These are phyloP conservation scores for Colletotrichum shisoi DNA, from an alignment of 2,329 filamentous ascomycete genomes.

Conservation along the genomic window DNA sequence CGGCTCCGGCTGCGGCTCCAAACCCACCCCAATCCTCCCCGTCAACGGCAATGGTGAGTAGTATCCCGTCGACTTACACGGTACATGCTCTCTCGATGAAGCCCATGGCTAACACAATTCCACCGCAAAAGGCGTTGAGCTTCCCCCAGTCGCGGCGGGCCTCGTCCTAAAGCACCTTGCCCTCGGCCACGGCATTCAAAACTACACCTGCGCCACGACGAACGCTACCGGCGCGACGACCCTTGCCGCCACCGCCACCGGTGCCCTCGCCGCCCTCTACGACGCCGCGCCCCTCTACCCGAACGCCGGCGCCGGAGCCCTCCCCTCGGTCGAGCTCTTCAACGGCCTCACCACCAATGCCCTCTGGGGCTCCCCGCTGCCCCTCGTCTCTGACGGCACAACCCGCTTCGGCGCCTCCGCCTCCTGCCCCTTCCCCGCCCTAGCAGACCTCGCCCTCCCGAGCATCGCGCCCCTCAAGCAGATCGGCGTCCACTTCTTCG, in stretches of 20 bases:
- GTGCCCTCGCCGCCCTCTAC: conserved; percentile 68
- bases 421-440: conserved; percentile 55
- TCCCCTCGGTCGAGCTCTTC: conserved; percentile 51
- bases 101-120: conserved; percentile 37
- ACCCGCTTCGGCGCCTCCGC: conserved; percentile 53
- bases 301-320: conserved; percentile 49
- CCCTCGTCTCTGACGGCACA: conserved; percentile 57
- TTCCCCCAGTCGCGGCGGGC: conserved; percentile 52
- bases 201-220: conserved; percentile 67
- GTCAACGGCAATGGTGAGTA: conserved; percentile 49
- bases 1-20: conserved; percentile 39
- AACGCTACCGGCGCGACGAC: conserved; percentile 44
- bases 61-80: conserved; percentile 41
- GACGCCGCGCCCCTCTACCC: conserved; percentile 64
- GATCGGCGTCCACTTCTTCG: conserved; percentile 75
- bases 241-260: conserved; percentile 51
- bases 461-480: conserved; percentile 51
- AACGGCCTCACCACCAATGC: conserved; percentile 51
- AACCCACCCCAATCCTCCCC: conserved; percentile 49
- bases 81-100: neutral
- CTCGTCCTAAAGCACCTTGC: conserved; percentile 62
- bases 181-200: conserved; percentile 71
- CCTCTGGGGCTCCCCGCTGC: conserved; percentile 54
- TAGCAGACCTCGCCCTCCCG: conserved; percentile 51
- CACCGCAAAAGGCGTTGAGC: conserved; percentile 50